phyloP scores from a whole-genome alignment of 306 rosid species.

The cucumber (Cucumis sativus) region DNA sequence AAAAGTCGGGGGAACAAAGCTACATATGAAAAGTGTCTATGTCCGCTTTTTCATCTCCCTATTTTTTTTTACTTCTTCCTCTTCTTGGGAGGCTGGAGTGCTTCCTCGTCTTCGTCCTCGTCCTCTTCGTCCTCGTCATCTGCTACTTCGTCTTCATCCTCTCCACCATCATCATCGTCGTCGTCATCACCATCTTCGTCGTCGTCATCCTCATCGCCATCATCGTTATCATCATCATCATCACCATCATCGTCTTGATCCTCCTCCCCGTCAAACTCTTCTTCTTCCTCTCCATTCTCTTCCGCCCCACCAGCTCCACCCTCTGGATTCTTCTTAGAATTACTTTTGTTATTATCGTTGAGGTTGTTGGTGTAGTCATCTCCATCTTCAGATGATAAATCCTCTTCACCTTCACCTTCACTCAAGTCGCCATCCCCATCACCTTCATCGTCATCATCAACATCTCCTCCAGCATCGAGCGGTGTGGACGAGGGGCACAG shows the following conservation, averaged over 20 bases:
- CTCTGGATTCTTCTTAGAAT: constrained; percentile 55
- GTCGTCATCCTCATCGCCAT: constrained; percentile 11
- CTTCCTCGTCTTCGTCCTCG: constrained; percentile 71
- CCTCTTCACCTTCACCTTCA: constrained; percentile 68
- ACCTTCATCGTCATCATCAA: constrained; percentile 36
- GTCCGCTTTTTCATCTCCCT: not conserved
- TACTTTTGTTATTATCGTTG: constrained; percentile 39
- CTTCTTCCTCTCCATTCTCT: constrained; percentile 52
- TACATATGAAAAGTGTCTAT: not conserved
- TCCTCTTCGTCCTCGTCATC: constrained; percentile 44
- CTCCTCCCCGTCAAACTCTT: constrained; percentile 28
- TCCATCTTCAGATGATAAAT: constrained; percentile 69
- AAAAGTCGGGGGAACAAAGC: constrained; percentile 4
- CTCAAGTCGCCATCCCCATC: constrained; percentile 49
- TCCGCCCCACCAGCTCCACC: constrained; percentile 56
- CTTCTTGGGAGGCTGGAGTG: constrained; percentile 91
- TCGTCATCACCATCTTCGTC: constrained; percentile 22
- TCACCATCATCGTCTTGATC: constrained; percentile 21
- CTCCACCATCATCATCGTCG: constrained; percentile 27
- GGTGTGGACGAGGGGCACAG: constrained; percentile 30
- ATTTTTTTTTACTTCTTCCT: constrained; percentile 65
- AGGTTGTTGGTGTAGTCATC: constrained; percentile 45
- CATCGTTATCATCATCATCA: constrained; percentile 33
- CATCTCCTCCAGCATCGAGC: constrained; percentile 51
- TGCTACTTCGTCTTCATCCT: constrained; percentile 40